Evolutionary conservation across 768 basidiomycete species (phyloP).

Genomic region (Gloeostereum incarnatum): DNA sequence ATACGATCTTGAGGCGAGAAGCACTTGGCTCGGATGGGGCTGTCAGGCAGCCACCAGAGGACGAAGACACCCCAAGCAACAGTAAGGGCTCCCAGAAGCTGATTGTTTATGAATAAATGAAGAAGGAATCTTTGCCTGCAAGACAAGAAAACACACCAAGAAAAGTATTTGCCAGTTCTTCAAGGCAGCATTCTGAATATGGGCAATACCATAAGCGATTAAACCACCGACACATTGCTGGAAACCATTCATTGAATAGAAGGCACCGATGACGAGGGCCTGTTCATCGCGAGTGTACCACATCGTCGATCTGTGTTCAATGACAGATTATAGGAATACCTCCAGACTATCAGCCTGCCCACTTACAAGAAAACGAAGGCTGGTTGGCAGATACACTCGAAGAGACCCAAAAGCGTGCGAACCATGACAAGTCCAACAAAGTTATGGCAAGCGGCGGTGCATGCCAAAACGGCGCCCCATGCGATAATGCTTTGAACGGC

Average conservation of each 20-base stretch:
- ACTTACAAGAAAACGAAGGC: slow-evolving; percentile 34
- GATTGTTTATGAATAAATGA: slow-evolving; percentile 8
- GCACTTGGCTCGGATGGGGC: slow-evolving; percentile 36
- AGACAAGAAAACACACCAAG: slow-evolving; percentile 16
- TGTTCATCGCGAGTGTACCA: slow-evolving; percentile 45
- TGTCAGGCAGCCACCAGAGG: slow-evolving; percentile 40
- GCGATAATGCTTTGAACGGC: slow-evolving; percentile 17
- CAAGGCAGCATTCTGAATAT: slow-evolving; percentile 26
- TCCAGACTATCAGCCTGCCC: neutral
- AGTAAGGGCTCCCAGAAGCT: slow-evolving; percentile 34
- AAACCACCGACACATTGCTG: slow-evolving; percentile 40
- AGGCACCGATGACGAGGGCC: slow-evolving; percentile 32
- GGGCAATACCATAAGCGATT: slow-evolving; percentile 40
- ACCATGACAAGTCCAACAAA: slow-evolving; percentile 35
- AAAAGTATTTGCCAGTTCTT: slow-evolving; percentile 44
- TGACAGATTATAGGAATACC: neutral
- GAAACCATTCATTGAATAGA: slow-evolving; percentile 38
- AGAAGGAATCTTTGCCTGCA: neutral
- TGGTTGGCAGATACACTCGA: slow-evolving; percentile 39
- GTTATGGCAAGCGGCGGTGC: slow-evolving; percentile 37
- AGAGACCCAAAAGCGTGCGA: slow-evolving; percentile 35
- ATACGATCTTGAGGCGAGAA: slow-evolving; percentile 36
- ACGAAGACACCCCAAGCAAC: slow-evolving; percentile 40
- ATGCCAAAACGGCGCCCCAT: slow-evolving; percentile 39
- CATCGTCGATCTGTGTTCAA: slow-evolving; percentile 30